These are phyloP conservation scores for Boletus pseudopeckii DNA, from an alignment of 768 basidiomycete genomes.

Conservation along the genomic window DNA sequence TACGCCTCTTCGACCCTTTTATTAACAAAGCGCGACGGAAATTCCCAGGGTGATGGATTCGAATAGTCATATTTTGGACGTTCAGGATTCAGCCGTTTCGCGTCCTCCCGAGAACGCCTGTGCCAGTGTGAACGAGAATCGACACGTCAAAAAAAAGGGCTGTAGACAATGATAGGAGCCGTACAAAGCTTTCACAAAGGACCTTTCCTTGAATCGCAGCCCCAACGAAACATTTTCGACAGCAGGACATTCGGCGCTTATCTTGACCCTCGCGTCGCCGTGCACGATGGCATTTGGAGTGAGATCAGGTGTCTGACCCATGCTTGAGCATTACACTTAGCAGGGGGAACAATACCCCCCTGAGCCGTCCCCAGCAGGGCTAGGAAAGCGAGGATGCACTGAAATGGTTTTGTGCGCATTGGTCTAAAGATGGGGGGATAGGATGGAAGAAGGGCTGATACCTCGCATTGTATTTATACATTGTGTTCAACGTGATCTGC, in stretches of 20 bases:
- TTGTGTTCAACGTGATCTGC: background rate
- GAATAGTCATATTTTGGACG: background rate
- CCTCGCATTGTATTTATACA: background rate
- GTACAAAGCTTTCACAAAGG: conserved; percentile 13
- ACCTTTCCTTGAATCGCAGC: conserved; percentile 21
- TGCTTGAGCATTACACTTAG: conserved; percentile 5
- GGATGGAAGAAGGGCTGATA: too few species aligned
- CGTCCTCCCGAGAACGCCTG: background rate
- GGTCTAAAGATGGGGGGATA: background rate
- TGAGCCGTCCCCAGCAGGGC: background rate
- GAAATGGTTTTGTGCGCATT: background rate
- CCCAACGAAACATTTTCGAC: conserved; percentile 6
- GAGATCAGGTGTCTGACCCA: conserved; percentile 23
- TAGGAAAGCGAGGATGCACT: background rate
- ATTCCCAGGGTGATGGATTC: background rate
- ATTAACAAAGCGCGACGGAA: background rate
- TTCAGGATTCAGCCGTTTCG: background rate
- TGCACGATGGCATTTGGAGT: conserved; percentile 7
- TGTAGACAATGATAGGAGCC: background rate
- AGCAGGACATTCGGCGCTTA: conserved; percentile 13
- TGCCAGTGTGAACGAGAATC: background rate
- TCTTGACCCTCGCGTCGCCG: conserved; percentile 14
- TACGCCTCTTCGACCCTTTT: background rate
- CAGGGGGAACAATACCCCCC: background rate
- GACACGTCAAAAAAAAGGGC: too few species aligned